phyloP scores from a whole-genome alignment of 2,329 filamentous ascomycete genomes.

The Claviceps sp. region DNA sequence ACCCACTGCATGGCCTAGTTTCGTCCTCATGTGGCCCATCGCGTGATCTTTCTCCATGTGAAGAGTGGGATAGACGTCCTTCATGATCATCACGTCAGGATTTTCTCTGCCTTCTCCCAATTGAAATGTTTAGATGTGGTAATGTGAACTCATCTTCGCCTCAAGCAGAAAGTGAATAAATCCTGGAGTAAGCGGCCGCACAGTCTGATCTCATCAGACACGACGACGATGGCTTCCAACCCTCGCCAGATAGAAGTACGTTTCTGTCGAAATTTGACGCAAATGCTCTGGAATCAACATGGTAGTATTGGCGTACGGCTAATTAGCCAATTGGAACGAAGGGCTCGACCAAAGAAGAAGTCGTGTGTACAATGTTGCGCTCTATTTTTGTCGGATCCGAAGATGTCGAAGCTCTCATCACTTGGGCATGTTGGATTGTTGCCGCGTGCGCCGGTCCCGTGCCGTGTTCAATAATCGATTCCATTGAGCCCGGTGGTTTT shows the following conservation, averaged over 20 bases:
- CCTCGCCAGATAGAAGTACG: constrained; percentile 25
- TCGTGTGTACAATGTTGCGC: constrained; percentile 32
- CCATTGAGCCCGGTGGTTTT: constrained; percentile 21
- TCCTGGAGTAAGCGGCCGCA: constrained; percentile 34
- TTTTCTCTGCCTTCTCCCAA: neutral
- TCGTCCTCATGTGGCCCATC: neutral
- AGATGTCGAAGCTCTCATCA: constrained; percentile 29
- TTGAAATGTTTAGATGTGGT: neutral
- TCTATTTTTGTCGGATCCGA: constrained; percentile 35
- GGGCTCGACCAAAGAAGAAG: constrained; percentile 30
- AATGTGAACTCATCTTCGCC: constrained; percentile 32
- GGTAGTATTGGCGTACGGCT: constrained; percentile 29
- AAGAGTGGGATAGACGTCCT: neutral
- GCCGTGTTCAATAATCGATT: constrained; percentile 26
- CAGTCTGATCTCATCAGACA: constrained; percentile 24
- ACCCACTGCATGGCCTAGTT: neutral
- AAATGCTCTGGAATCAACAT: constrained; percentile 33
- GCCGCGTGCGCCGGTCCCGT: constrained; percentile 18
- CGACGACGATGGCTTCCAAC: constrained; percentile 5
- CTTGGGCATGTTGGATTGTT: constrained; percentile 40
- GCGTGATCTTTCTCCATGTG: neutral
- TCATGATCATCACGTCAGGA: neutral
- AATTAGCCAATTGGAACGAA: constrained; percentile 34
- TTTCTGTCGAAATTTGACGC: constrained; percentile 31
- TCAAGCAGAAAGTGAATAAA: constrained; percentile 33